phyloP scores from a whole-genome alignment of 2,329 filamentous ascomycete genomes.

The Monosporascus ibericus region DNA sequence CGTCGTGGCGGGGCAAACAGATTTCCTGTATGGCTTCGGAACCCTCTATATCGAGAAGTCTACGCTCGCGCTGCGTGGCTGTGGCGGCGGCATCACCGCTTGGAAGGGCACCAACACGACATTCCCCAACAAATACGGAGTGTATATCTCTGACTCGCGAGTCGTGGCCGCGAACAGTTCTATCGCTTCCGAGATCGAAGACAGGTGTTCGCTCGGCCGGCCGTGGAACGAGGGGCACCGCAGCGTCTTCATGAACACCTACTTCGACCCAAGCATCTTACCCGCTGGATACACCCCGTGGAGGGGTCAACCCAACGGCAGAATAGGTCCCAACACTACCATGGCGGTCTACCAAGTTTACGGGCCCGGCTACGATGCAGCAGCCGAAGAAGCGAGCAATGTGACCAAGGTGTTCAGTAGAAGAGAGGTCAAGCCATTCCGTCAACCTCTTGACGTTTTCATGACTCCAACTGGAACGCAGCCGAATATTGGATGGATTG shows the following conservation, averaged over 20 bases:
- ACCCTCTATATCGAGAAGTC: slow-evolving; percentile 55
- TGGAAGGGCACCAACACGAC: slow-evolving; percentile 64
- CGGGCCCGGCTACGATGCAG: slow-evolving; percentile 14
- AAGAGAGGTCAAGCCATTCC: slow-evolving; percentile 10
- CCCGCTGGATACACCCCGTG: slow-evolving; percentile 51
- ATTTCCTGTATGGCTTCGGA: slow-evolving; percentile 65
- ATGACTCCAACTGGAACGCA: slow-evolving; percentile 11
- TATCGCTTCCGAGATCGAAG: slow-evolving; percentile 28
- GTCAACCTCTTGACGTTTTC: slow-evolving; percentile 14
- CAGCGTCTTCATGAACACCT: slow-evolving; percentile 49
- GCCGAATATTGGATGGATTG: slow-evolving; percentile 16
- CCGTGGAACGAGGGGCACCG: slow-evolving; percentile 56
- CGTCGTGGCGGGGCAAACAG: slow-evolving; percentile 58
- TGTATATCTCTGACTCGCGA: slow-evolving; percentile 53
- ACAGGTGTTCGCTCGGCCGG: slow-evolving; percentile 52
- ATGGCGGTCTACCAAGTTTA: slow-evolving; percentile 15
- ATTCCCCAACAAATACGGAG: slow-evolving; percentile 60
- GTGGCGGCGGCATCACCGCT: slow-evolving; percentile 61
- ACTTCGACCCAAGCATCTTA: slow-evolving; percentile 47
- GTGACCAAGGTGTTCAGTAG: slow-evolving; percentile 9
- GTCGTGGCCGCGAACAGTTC: slow-evolving; percentile 49
- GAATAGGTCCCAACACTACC: slow-evolving; percentile 11
- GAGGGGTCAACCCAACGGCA: slow-evolving; percentile 22
- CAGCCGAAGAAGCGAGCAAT: slow-evolving; percentile 12
- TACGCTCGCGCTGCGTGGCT: slow-evolving; percentile 48